Evolutionary conservation across 1,284 basidiomycete species (phyloP).

Genomic region (Rhodotorula sp.): DNA sequence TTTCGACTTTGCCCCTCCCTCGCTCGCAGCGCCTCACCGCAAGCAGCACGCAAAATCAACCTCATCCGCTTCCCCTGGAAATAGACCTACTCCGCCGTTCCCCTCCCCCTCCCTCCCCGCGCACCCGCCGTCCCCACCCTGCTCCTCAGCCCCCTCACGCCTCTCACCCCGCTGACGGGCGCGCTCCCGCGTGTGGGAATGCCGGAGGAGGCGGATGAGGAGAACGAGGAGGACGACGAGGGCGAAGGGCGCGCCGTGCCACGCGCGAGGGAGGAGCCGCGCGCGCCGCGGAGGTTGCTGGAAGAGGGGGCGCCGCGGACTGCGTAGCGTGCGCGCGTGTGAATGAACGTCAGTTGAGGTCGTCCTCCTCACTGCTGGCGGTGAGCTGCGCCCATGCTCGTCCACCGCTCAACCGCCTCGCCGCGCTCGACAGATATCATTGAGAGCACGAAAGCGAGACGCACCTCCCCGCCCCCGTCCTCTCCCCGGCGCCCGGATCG

Average conservation of each 20-base stretch:
- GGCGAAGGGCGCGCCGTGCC: not conserved
- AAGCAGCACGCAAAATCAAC: too few relatives aligned
- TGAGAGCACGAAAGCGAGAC: not conserved
- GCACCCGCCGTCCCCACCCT: conserved; percentile 7
- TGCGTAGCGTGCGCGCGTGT: not conserved
- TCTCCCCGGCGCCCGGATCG: not conserved
- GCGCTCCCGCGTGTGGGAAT: conserved; percentile 5
- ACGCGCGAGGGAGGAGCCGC: not conserved
- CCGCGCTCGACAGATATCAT: too few relatives aligned
- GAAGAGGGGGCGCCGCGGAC: conserved; percentile 9
- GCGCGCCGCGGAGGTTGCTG: conserved; percentile 2
- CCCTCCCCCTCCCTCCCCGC: not conserved
- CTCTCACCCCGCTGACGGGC: conserved; percentile 32
- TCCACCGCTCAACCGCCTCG: too few relatives aligned
- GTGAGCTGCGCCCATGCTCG: not conserved
- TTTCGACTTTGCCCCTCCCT: not conserved
- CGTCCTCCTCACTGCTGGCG: too few relatives aligned
- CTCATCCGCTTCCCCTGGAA: too few relatives aligned
- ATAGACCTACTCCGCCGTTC: not conserved
- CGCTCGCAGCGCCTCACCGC: too few relatives aligned
- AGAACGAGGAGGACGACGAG: not conserved
- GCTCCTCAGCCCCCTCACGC: conserved; percentile 35
- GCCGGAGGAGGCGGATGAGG: not conserved
- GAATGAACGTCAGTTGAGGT: not conserved
- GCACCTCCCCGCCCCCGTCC: conserved; percentile 4